Conservation (phyloP, 805 yeast species). For the Saturnispora galanensis region DNA sequence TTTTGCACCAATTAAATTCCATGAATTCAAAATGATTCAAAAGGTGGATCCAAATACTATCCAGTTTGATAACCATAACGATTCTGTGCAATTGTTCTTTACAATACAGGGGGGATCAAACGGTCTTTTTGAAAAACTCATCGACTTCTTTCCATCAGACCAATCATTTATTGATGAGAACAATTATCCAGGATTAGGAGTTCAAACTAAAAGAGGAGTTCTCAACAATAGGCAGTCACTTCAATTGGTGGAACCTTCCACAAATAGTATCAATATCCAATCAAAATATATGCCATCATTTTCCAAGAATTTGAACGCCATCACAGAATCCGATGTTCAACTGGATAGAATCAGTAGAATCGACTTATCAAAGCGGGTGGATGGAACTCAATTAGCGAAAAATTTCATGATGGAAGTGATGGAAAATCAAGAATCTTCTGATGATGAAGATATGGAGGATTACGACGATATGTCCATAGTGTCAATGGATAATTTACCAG, state of each 20-base stretch:
- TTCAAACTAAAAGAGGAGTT: neutral
- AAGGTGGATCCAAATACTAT: conserved; percentile 11
- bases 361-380: neutral
- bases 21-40: conserved; percentile 19
- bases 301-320: neutral
- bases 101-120: conserved; percentile 2
- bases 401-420: conserved; percentile 5
- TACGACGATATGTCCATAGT: conserved; percentile 5
- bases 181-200: conserved; percentile 7
- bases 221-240: no score
- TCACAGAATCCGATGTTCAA: no score
- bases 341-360: no score
- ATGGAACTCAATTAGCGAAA: conserved; percentile 5
- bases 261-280: no score
- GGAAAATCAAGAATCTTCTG: conserved; percentile 4
- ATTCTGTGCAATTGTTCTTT: conserved; percentile 11
- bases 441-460: conserved; percentile 8
- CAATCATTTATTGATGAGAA: neutral
- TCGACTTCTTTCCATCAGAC: conserved; percentile 9
- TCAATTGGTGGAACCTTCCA: no score
- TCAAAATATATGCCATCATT: neutral
- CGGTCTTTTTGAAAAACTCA: conserved; percentile 1
- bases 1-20: conserved; percentile 27
- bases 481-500: conserved; percentile 1
- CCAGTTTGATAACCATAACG: conserved; percentile 3